Conservation (phyloP, 140 eudicot genomes). For the Senecio squalidus region DNA sequence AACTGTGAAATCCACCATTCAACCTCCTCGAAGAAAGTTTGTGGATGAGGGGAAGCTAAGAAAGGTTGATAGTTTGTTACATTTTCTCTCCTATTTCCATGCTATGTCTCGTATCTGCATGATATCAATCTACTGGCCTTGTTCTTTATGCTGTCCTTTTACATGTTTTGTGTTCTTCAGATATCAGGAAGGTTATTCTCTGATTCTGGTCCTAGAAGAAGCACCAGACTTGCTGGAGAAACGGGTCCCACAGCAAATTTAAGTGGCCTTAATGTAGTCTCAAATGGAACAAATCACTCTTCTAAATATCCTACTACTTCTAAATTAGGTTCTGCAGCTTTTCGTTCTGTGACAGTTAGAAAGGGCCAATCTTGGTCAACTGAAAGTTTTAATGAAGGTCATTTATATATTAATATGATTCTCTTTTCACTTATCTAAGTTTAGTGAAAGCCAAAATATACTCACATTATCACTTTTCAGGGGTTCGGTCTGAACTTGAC, state of each 20-base stretch:
- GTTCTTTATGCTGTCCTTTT: conserved; percentile 1
- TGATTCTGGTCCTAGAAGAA: conserved; percentile 93
- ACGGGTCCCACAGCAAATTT: conserved; percentile 37
- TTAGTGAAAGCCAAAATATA: no score
- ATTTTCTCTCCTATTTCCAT: not conserved
- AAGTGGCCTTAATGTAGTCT: conserved; percentile 37
- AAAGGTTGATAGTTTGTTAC: conserved; percentile 46
- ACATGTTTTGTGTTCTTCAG: conserved; percentile 31
- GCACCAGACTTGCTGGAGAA: conserved; percentile 89
- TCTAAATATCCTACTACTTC: conserved; percentile 55
- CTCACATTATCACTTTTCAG: no score
- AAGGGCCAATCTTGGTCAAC: conserved; percentile 62
- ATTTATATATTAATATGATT: no score
- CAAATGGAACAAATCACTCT: conserved; percentile 67
- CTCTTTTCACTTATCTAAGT: no score
- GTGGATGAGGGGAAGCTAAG: conserved; percentile 94
- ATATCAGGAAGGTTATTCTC: conserved; percentile 94
- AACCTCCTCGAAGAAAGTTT: conserved; percentile 87
- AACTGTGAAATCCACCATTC: conserved; percentile 65
- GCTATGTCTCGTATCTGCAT: not conserved
- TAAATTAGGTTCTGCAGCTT: conserved; percentile 51
- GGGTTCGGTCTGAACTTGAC: conserved; percentile 50
- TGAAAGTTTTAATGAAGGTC: conserved; percentile 73
- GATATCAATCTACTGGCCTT: not conserved
- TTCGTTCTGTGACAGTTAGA: conserved; percentile 71